Conservation (phyloP, 2,329 filamentous ascomycete species). For the Fusarium tjaetaba region DNA sequence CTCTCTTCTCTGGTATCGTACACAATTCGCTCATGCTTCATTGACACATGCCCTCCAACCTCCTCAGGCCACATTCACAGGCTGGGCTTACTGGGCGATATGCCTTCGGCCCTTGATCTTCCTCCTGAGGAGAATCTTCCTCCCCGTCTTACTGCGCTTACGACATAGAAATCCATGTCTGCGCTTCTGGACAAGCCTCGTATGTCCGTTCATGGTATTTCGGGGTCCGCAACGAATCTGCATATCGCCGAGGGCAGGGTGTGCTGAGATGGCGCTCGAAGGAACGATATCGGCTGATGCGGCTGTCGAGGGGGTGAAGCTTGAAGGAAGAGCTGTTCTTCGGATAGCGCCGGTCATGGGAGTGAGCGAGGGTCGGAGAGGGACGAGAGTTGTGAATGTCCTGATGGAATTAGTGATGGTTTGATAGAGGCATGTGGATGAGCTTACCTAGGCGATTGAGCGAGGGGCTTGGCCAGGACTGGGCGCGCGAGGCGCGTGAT, state of each 20-base stretch:
- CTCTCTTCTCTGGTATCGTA: slow-evolving; percentile 38
- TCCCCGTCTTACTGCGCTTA: slow-evolving; percentile 60
- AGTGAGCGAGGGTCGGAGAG: slow-evolving; percentile 59
- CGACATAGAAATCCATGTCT: slow-evolving; percentile 67
- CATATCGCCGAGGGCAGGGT: slow-evolving; percentile 61
- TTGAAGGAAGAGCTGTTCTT: slow-evolving; percentile 42
- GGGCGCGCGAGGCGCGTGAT: slow-evolving; percentile 48
- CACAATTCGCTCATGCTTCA: slow-evolving; percentile 19
- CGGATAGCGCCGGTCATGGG: slow-evolving; percentile 47
- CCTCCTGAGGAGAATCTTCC: slow-evolving; percentile 63
- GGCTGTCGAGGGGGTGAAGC: slow-evolving; percentile 46
- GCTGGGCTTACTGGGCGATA: slow-evolving; percentile 37
- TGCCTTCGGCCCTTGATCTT: slow-evolving; percentile 62
- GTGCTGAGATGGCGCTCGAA: slow-evolving; percentile 57
- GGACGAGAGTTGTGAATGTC: slow-evolving; percentile 60
- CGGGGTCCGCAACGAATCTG: slow-evolving; percentile 69
- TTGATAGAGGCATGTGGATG: not conserved
- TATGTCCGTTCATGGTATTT: slow-evolving; percentile 65
- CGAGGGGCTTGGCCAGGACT: slow-evolving; percentile 37
- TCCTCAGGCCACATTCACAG: not conserved
- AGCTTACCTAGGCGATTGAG: slow-evolving; percentile 41
- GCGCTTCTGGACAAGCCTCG: slow-evolving; percentile 67
- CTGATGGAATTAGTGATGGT: slow-evolving; percentile 43
- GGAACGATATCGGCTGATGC: slow-evolving; percentile 57
- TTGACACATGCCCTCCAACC: slow-evolving; percentile 5